Conservation (phyloP, 1,284 basidiomycete species). For the Trametes hirsuta region DNA sequence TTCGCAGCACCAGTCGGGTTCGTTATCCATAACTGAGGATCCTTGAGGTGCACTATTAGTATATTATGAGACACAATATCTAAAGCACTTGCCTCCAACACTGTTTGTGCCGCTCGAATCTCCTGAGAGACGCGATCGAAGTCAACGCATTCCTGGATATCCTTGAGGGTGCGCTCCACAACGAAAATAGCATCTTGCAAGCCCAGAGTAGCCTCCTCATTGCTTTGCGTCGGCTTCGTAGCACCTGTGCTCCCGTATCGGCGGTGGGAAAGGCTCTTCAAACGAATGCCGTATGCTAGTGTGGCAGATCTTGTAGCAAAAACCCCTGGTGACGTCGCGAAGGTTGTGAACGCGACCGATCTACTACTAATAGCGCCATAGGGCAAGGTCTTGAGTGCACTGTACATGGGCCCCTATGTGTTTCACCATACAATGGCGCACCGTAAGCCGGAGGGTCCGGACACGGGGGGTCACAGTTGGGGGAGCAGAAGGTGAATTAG, state of each 20-base stretch:
- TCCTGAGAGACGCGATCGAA: slow-evolving; percentile 1
- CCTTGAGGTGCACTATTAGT: slow-evolving; percentile 1
- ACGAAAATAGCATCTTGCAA: not conserved
- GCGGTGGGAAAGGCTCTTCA: too few relatives aligned
- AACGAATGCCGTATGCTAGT: too few relatives aligned
- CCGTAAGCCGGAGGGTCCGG: too few relatives aligned
- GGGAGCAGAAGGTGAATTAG: not conserved
- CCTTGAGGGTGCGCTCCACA: not conserved
- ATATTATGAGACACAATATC: not conserved
- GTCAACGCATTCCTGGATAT: slow-evolving; percentile 5
- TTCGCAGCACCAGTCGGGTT: slow-evolving; percentile 14
- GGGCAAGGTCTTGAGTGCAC: too few relatives aligned
- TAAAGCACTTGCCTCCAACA: slow-evolving; percentile 3
- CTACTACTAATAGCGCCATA: too few relatives aligned
- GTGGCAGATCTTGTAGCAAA: too few relatives aligned
- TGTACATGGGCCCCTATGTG: too few relatives aligned
- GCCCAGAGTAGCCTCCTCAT: not conserved
- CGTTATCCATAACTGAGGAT: slow-evolving; percentile 16
- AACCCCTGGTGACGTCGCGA: too few relatives aligned
- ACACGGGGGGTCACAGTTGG: too few relatives aligned
- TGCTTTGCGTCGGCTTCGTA: not conserved
- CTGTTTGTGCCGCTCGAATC: not conserved
- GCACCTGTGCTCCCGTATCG: too few relatives aligned
- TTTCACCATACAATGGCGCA: too few relatives aligned
- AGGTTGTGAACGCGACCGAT: too few relatives aligned